These are phyloP conservation scores for Plantago coronopus DNA, from an alignment of 305 asterid species.

Conservation along the genomic window DNA sequence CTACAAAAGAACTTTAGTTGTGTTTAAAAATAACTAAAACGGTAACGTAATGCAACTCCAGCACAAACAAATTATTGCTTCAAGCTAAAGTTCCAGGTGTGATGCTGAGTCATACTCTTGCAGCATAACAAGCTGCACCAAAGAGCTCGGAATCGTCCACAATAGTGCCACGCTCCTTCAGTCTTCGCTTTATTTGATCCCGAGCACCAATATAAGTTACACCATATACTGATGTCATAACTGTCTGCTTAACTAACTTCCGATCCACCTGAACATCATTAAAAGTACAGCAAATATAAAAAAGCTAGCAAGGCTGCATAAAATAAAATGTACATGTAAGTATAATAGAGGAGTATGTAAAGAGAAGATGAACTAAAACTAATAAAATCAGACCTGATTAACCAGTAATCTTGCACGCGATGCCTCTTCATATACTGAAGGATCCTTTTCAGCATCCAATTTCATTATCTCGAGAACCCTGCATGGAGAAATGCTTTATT, in stretches of 20 bases:
- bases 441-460: constrained; percentile 82
- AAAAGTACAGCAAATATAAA: constrained; percentile 7
- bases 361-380: constrained; percentile 16
- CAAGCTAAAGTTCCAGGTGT: constrained; percentile 10
- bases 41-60: neutral
- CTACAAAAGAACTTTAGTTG: too few relatives aligned
- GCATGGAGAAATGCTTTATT: constrained; percentile 24
- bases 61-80: neutral
- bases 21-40: neutral
- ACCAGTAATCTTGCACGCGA: constrained; percentile 63
- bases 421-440: constrained; percentile 66
- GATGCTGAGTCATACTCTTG: constrained; percentile 49
- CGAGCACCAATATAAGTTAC: constrained; percentile 84
- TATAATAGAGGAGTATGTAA: constrained; percentile 9
- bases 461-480: constrained; percentile 92
- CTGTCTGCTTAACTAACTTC: constrained; percentile 86
- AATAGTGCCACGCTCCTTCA: constrained; percentile 63
- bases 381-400: constrained; percentile 57
- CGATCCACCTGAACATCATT: constrained; percentile 60
- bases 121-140: constrained; percentile 80
- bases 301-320: constrained; percentile 1
- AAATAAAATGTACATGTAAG: neutral
- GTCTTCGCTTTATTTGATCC: constrained; percentile 70
- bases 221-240: constrained; percentile 92
- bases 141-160: constrained; percentile 55